phyloP scores from a whole-genome alignment of 2,329 filamentous ascomycete genomes.

The Ophiobolus disseminans region DNA sequence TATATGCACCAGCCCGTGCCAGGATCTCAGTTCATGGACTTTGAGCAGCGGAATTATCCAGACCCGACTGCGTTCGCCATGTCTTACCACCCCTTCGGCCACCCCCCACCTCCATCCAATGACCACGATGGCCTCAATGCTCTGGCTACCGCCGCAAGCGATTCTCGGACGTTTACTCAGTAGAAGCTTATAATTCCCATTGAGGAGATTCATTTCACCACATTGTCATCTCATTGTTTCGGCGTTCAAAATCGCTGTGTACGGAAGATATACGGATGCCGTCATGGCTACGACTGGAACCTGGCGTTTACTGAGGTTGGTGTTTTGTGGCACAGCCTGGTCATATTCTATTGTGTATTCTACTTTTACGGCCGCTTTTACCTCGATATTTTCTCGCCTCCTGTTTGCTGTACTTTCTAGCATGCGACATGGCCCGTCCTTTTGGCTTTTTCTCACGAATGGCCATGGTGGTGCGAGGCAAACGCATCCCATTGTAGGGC shows the following conservation, averaged over 20 bases:
- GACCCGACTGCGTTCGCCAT: slow-evolving; percentile 38
- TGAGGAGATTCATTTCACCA: too few relatives aligned
- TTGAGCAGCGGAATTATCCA: slow-evolving; percentile 36
- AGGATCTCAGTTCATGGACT: slow-evolving; percentile 32
- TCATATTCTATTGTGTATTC: slow-evolving; percentile 24
- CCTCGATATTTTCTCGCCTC: slow-evolving; percentile 1
- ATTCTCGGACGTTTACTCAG: too few relatives aligned
- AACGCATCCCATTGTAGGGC: slow-evolving; percentile 17
- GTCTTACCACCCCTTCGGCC: slow-evolving; percentile 32
- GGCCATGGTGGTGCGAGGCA: slow-evolving; percentile 7
- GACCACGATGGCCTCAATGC: slow-evolving; percentile 48
- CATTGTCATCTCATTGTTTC: slow-evolving; percentile 7
- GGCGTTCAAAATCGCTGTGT: slow-evolving; percentile 31
- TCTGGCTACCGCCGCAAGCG: slow-evolving; percentile 47
- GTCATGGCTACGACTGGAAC: slow-evolving; percentile 48
- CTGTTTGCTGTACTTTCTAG: background rate
- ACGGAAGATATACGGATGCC: slow-evolving; percentile 50
- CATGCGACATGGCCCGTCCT: slow-evolving; percentile 3
- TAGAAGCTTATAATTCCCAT: too few relatives aligned
- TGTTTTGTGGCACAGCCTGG: slow-evolving; percentile 13
- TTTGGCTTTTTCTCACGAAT: slow-evolving; percentile 8
- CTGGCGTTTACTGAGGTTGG: slow-evolving; percentile 19
- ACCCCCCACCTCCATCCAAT: too few relatives aligned
- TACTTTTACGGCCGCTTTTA: background rate
- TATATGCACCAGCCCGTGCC: too few relatives aligned